Percentiles rank a stretch among this genome's conserved stretches.
phyloP scores from a whole-genome alignment of 2,329 filamentous ascomycete species.

The Ophiostoma tasmaniense region DNA sequence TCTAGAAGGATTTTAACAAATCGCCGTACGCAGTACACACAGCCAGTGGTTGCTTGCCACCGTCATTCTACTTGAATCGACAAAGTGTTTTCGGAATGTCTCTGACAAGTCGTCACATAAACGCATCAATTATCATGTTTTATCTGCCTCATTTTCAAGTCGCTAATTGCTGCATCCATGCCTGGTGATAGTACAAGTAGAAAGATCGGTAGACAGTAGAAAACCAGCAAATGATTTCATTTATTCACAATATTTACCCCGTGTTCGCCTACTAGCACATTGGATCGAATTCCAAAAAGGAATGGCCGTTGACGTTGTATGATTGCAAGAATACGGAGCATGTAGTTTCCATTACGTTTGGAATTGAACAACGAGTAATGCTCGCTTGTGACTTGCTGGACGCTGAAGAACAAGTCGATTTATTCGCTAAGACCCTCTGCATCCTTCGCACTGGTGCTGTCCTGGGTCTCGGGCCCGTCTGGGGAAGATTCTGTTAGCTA shows the following conservation, averaged over 20 bases:
- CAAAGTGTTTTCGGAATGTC: too few species aligned
- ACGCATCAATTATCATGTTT: neutral
- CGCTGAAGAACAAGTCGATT: neutral
- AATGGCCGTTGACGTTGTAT: neutral
- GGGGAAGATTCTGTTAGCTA: constrained; percentile 2
- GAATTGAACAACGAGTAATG: neutral
- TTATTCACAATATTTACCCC: neutral
- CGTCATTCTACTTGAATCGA: neutral
- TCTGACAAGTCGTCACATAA: neutral
- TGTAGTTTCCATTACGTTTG: constrained; percentile 6
- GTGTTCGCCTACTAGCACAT: neutral
- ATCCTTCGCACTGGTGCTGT: neutral
- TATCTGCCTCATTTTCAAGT: neutral
- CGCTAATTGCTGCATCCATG: neutral
- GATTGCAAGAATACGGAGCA: neutral
- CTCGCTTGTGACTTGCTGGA: neutral
- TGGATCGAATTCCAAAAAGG: too few species aligned
- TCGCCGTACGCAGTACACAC: neutral
- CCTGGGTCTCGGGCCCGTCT: neutral
- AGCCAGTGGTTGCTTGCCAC: neutral
- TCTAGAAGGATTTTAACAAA: neutral
- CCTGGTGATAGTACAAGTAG: neutral
- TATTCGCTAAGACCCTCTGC: neutral
- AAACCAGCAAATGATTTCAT: neutral
- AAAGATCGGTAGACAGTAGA: neutral